Base-by-base conservation (phyloP, 2,329 filamentous ascomycete genomes). In the Fusarium temperatum region DNA sequence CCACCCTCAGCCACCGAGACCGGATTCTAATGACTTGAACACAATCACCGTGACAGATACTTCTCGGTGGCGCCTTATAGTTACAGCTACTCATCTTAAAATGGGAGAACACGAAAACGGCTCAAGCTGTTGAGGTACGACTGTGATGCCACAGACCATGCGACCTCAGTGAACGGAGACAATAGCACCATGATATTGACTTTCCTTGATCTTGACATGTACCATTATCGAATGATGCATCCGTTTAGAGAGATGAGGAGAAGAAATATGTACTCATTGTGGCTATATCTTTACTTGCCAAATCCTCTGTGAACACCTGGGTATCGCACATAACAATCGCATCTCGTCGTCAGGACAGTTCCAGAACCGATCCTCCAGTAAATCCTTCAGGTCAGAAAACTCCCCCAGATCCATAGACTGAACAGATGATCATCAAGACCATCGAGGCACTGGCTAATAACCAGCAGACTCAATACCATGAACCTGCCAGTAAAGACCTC, bases 281-380 rank as follows among this genome's bases (percentile, higher is more conserved):
- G 42, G 38, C 59, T 66, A 55, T 55, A 35, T 67, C 50, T 36
- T 55, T 60, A 35, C 28, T n/a, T 72, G 54, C 39, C 62, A 60
- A 48, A 44, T 47, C 45, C 38, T 71, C 35, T 55, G 26, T 67
- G 48, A 59, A 63, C 24, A 55, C 36, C 58, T 42, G 71, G 71
- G 71, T 72, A 74, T 74, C 71, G 71, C 41, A 74, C 63, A 57
- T 65, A 51, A 68, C 66, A 68, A 66, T 51, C 51, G 63, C 70
- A 55, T 65, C 17, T 24, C 57, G 63, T 72, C 71, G 56, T 74
- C 32, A 62, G 56, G 61, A 71, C 55, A 53, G 55, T 67, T 58
- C 53, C 45, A 67, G 35, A 70, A 66, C 55, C 15, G 42, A 41
- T 56, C 45, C 45, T 56, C 32, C 28, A 51, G 47, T 41, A 39